Evolutionary conservation across 306 rosid genomes (phyloP), one percentile per base, ranked within the genome.

Genomic region (Corylus heterophylla): DNA sequence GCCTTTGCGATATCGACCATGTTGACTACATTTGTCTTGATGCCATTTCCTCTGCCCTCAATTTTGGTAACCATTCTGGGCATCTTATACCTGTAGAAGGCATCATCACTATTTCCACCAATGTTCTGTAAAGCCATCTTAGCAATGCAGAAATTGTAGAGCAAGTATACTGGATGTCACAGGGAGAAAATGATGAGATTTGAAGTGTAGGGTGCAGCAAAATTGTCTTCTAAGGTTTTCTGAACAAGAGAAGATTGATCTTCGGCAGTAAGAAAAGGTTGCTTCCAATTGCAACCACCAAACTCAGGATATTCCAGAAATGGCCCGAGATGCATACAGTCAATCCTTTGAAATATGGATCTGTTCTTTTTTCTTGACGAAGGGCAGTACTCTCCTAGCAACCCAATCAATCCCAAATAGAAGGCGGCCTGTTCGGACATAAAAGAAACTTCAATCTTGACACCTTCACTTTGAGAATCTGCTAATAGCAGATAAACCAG

Each of bases 31-130:
- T 90, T 90, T 0, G 94, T 90, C 86, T 88, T 90, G 84, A 90
- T 90, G 78, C 94, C 94, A 55, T 90, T 90, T 64, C 94, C 94
- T 45, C 94, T 82, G 37, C 94, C 94, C 85, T 90, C 94, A 83
- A 90, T 90, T 83, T 90, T 90, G 13, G 91, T 90, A 6, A 90
- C 75, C 94, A 90, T 90, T 77, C 39, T 88, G 59, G 94, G 94
- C 94, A 90, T 90, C 86, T 90, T 90, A 52, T 90, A 90, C 84
- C 94, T 84, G 56, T 90, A 90, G 80, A 90, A 90, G 85, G 94
- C 94, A 88, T 90, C 94, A 51, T 90, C 94, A 14, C 87, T 82
- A 20, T 90, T 90, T n/a, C 72, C 16, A 78, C 94, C 94, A 74
- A 90, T 90, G 85, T 90, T 90, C 81, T 84, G 90, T 31, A 90